These are phyloP conservation scores for Saccharomycopsis sp. DNA, from an alignment of 805 yeast genomes.

Conservation along the genomic window DNA sequence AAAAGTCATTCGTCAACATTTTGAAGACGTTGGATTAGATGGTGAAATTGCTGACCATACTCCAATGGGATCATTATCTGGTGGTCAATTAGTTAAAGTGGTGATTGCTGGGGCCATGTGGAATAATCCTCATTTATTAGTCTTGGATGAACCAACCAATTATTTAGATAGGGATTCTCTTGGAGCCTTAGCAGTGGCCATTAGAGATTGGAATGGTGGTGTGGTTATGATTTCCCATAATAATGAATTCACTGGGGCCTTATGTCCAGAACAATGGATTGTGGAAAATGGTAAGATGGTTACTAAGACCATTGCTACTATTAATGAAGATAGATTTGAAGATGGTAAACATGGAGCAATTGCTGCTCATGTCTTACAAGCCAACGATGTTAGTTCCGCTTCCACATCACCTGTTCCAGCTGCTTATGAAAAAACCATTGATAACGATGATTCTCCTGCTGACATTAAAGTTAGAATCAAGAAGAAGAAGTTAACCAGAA, in stretches of 20 bases:
- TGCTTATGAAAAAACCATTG: constrained; percentile 30
- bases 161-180: constrained; percentile 95
- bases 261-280: constrained; percentile 98
- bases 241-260: constrained; percentile 91
- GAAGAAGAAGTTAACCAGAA: constrained; percentile 97
- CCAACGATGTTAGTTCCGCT: constrained; percentile 35
- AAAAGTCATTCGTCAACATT: constrained; percentile 87
- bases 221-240: constrained; percentile 98
- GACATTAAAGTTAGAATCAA: constrained; percentile 85
- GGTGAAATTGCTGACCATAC: constrained; percentile 98
- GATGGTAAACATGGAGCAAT: constrained; percentile 60
- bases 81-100: constrained; percentile 97
- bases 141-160: constrained; percentile 96
- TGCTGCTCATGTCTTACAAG: constrained; percentile 36
- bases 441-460: constrained; percentile 81
- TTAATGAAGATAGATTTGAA: constrained; percentile 74
- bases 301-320: constrained; percentile 67
- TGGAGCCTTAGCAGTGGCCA: constrained; percentile 96
- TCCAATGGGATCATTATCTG: constrained; percentile 91
- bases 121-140: constrained; percentile 96
- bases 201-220: constrained; percentile 97
- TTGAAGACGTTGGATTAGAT: constrained; percentile 94
- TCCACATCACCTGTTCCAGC: constrained; percentile 30
- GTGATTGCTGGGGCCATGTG: constrained; percentile 99
- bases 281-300: constrained; percentile 88